A percentile compares a stretch with the other conserved stretches of the same genome.
Conservation (phyloP, 2,329 filamentous ascomycete genomes). For the Fusarium staphyleae region DNA sequence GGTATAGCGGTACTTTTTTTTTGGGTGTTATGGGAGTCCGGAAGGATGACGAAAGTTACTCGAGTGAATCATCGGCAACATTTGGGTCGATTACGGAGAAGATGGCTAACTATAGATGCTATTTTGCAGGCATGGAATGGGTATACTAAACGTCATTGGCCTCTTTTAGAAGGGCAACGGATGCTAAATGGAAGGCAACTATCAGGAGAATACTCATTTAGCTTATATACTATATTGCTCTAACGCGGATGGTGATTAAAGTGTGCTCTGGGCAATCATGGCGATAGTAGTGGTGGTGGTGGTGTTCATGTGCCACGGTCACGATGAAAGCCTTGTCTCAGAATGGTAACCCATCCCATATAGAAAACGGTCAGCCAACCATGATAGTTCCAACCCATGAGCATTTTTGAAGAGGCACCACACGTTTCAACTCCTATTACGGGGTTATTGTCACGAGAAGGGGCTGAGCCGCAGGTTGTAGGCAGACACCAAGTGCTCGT, state of each 20-base stretch:
- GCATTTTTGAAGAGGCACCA: constrained; percentile 8
- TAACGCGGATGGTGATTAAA: neutral
- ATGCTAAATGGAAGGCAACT: too few species aligned
- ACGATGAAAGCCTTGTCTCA: constrained; percentile 32
- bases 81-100: neutral
- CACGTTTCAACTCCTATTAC: neutral
- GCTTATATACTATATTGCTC: neutral
- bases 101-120: neutral
- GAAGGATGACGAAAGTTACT: neutral
- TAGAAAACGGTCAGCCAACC: constrained; percentile 22
- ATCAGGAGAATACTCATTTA: too few species aligned
- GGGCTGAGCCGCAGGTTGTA: constrained; percentile 11
- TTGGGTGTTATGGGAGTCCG: neutral
- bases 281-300: constrained; percentile 3
- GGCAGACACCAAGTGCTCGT: constrained; percentile 22
- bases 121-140: neutral
- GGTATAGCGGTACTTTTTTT: too few species aligned
- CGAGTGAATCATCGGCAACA: neutral
- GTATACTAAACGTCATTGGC: neutral
- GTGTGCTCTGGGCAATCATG: constrained; percentile 16
- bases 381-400: constrained; percentile 11
- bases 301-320: constrained; percentile 30
- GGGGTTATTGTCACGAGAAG: constrained; percentile 24
- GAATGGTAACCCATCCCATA: constrained; percentile 18
- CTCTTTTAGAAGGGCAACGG: neutral